Evolutionary conservation across 805 yeast species (phyloP).

Genomic region (Torulaspora franciscae): DNA sequence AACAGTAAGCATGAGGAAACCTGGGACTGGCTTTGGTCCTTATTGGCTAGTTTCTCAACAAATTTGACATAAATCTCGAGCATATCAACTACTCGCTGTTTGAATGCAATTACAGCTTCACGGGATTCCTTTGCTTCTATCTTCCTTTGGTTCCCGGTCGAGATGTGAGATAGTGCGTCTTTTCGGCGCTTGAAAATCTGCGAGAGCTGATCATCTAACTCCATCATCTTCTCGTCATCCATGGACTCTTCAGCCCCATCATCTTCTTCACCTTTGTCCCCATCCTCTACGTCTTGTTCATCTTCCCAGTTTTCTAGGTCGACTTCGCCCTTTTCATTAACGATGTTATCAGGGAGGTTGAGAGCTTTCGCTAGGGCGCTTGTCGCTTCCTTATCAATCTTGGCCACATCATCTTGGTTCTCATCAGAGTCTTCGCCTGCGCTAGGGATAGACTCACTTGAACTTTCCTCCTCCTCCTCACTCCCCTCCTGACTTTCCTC

Average conservation of each 20-base stretch:
- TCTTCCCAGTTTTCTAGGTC: slow-evolving; percentile 44
- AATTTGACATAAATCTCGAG: slow-evolving; percentile 56
- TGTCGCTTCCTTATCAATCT: slow-evolving; percentile 51
- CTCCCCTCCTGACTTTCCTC: slow-evolving; percentile 31
- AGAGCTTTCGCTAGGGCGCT: slow-evolving; percentile 65
- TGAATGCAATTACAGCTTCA: slow-evolving; percentile 72
- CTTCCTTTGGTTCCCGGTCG: slow-evolving; percentile 65
- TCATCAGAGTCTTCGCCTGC: slow-evolving; percentile 34
- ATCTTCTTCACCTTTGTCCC: slow-evolving; percentile 45
- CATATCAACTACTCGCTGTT: slow-evolving; percentile 71
- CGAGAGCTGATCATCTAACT: slow-evolving; percentile 78
- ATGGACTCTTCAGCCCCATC: slow-evolving; percentile 71
- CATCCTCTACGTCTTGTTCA: slow-evolving; percentile 40
- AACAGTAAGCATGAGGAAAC: slow-evolving; percentile 33
- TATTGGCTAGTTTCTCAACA: slow-evolving; percentile 33
- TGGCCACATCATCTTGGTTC: slow-evolving; percentile 41
- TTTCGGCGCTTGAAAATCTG: slow-evolving; percentile 80
- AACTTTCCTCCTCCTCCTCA: slow-evolving; percentile 33
- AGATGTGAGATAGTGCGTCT: slow-evolving; percentile 50
- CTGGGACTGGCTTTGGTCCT: neutral
- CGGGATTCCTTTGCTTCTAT: slow-evolving; percentile 72
- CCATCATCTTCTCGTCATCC: slow-evolving; percentile 97
- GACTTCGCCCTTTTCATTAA: slow-evolving; percentile 42
- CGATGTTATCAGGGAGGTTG: slow-evolving; percentile 52
- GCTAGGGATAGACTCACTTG: slow-evolving; percentile 27